phyloP scores from a whole-genome alignment of 257 asterid genomes.

The Petunia axillaris region DNA sequence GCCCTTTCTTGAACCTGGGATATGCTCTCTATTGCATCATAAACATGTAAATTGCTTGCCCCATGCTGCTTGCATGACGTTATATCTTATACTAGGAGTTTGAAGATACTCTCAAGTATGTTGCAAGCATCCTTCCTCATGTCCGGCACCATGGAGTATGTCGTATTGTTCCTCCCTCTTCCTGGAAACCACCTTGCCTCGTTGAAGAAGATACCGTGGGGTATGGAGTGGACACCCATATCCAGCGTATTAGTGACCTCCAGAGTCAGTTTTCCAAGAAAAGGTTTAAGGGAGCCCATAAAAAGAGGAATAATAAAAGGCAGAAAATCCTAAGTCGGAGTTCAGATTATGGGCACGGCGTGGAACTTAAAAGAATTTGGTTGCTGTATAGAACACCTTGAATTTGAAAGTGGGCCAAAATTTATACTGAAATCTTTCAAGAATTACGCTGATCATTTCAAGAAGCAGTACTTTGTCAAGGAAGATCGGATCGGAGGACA shows the following conservation, averaged over 20 bases:
- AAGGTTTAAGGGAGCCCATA: constrained; percentile 39
- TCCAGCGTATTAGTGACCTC: constrained; percentile 58
- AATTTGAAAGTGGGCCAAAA: constrained; percentile 58
- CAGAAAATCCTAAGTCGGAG: constrained; percentile 33
- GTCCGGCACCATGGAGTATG: constrained; percentile 79
- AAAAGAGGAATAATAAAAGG: constrained; percentile 39
- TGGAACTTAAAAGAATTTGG: constrained; percentile 37
- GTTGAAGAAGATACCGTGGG: constrained; percentile 46
- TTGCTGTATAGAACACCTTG: constrained; percentile 31
- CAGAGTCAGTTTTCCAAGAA: constrained; percentile 38
- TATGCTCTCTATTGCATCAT: neutral
- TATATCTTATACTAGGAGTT: constrained; percentile 72
- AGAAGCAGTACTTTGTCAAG: constrained; percentile 60
- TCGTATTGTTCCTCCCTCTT: constrained; percentile 90
- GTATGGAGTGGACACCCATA: constrained; percentile 55
- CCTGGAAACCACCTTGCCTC: constrained; percentile 69
- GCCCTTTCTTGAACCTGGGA: neutral
- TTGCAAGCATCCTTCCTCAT: constrained; percentile 60
- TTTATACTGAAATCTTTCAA: constrained; percentile 61
- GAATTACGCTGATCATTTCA: constrained; percentile 73
- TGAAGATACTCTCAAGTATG: constrained; percentile 67
- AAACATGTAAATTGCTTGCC: constrained; percentile 16
- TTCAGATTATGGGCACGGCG: constrained; percentile 31
- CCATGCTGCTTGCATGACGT: constrained; percentile 43
- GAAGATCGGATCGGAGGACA: constrained; percentile 30